Conservation (phyloP, 352 stramenopile genomes). For the Globisporangium irregulare region DNA sequence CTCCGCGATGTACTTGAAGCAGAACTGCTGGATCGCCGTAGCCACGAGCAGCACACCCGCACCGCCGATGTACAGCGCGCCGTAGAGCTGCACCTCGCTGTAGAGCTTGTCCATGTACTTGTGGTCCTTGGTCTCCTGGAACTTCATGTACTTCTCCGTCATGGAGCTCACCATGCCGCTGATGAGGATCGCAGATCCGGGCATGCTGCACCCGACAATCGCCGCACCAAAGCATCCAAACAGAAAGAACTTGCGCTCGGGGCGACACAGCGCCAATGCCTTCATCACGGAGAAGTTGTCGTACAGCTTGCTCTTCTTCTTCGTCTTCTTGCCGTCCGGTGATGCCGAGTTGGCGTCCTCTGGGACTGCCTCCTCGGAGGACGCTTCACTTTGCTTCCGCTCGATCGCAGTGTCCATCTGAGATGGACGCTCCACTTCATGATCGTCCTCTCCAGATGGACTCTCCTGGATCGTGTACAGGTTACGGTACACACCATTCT, state of each 20-base stretch:
- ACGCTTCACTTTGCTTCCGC: not conserved
- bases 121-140: conserved; percentile 22
- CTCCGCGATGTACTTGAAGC: conserved; percentile 47
- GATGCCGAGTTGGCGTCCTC: not conserved
- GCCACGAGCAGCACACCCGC: conserved; percentile 29
- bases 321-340: not conserved
- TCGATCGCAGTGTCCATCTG: not conserved
- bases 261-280: conserved; percentile 25
- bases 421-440: conserved; percentile 16
- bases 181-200: conserved; percentile 30
- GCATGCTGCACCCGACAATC: conserved; percentile 30
- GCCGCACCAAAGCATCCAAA: conserved; percentile 30
- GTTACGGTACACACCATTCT: conserved; percentile 77
- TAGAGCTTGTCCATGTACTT: conserved; percentile 23
- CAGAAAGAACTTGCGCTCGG: conserved; percentile 37
- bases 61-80: conserved; percentile 31
- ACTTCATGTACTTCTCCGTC: conserved; percentile 27
- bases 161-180: conserved; percentile 36
- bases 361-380: not conserved
- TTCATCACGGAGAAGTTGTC: conserved; percentile 30
- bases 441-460: conserved; percentile 10
- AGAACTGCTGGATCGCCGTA: conserved; percentile 34
- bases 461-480: conserved; percentile 58
- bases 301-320: not conserved
- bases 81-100: conserved; percentile 24